Base-by-base conservation (phyloP, 169 alveolate genomes). In the Fabrea salina region DNA sequence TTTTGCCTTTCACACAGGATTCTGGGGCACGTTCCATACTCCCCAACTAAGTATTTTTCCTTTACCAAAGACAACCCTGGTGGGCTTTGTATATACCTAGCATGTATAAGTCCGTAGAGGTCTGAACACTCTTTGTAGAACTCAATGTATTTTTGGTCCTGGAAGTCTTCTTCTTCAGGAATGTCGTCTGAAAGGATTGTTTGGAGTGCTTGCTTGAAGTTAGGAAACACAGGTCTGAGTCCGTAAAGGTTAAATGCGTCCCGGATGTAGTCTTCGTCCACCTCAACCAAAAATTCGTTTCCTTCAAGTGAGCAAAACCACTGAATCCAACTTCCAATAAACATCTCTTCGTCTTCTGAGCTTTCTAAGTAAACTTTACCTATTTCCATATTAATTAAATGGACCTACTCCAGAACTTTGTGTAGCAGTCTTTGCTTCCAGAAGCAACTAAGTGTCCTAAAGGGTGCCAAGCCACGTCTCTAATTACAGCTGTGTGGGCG, bases 1-100 rank as follows among this genome's bases (percentile, higher is more conserved):
- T 75, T 79, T 41, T 90, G 80, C 64, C 82, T 81, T 50, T 90
- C 92, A 33, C 96, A 91, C 11, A 85, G 79, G 0, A 85, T 89
- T 77, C 93, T 71, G 57, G 91, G 90, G 67, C 96, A 91, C 53
- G 80, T 78, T n/a, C 96, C 96, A 58, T 83, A 91, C 7, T 77
- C 75, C 2, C 91, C 93, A 47, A 61, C 78, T 30, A 82, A 47
- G 75, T 82, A 88, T 74, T 86, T 83, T 50, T 91, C 93, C 74
- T 75, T 79, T 47, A 66, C 16, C 57, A 61, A 32, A 58, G 67
- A 40, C 83, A 51, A 72, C 44, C 54, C 37, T 43, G 47, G 5
- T 44, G 27, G 54, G 57, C 75, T 56, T 64, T 80, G 43, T 80
- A 49, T 77, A 67, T 44, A 47, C 83, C 88, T 35, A 27, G 87